Base-by-base conservation (phyloP, 495 filamentous ascomycete species). In the Hypoxylon lenormandii region DNA sequence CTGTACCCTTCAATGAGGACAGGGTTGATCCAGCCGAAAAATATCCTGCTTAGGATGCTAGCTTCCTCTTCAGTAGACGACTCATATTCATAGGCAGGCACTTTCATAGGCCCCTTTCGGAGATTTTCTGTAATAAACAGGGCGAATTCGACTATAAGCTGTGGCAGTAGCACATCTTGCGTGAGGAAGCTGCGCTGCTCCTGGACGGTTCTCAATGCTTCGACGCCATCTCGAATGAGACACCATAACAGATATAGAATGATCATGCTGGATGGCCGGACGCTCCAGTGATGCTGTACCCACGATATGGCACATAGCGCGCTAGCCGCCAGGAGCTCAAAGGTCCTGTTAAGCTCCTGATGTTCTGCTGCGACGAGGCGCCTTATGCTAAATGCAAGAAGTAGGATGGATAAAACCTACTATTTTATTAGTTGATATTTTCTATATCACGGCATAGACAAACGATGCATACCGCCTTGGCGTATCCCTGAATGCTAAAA, bases 21-120 rank as follows among this genome's bases (percentile, higher is more conserved):
- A 1, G 79, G 79, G 60, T 87, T 88, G 50, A 90, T 79, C 89
- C 89, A 92, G 76, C 75, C 84, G 69, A 91, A 90, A 7, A 90
- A 78, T 0, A 72, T 72, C 52, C 77, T 75, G 23, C 70, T 60
- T 4, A 82, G 46, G 5, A 77, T 69, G 45, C 80, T 82, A 45
- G 80, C 82, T 13, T 81, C 78, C 10, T 88, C 83, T 48, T 82
- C 83, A 0, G 81, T 81, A 1, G 82, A 81, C 53, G 40, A 1
- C 38, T 16, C 22, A 61, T 87, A 82, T 45, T 81, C 82, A 0
- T 81, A 82, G 0, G 81, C 78, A 36, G 74, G 22, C 23, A 52
- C n/a, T 63, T 63, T 16, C 42, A 64, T 54, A 76, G 81, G 40
- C 78, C 75, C 11, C 73, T 55, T 43, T 73, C 75, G 13, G 83